Base-by-base conservation (phyloP, 352 stramenopile species). In the Phytophthora fragariae region DNA sequence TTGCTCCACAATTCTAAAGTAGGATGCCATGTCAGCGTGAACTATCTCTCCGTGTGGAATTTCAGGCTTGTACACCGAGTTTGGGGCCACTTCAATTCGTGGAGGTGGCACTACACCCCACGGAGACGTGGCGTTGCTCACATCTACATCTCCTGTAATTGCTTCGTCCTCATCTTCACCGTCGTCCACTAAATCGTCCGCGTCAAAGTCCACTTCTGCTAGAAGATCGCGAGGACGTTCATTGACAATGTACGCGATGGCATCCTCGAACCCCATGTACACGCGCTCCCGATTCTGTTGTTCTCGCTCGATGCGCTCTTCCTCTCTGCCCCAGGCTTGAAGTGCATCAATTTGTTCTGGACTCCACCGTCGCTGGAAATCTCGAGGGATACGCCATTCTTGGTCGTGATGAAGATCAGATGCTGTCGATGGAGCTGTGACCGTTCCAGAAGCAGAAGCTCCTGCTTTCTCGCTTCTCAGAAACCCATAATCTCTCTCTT, bases 201-300 rank as follows among this genome's bases (percentile, higher is more conserved):
- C 73, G 33, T 89, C 75, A 19, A 93, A 77, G 17, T 90, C 82
- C 12, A 86, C 77, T 63, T 93, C 86, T 33, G 88, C 79, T 0
- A 86, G 47, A 21, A 81, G 66, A 41, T 76, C 75, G 9, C 84
- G 76, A 44, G 86, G 79, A 3, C 85, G 86, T 9, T 91, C 87
- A 49, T 93, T 92, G 24, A 94, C 77, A 41, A 93, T 86, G 54
- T 90, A 89, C 15, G 82, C 85, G 29, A 89, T 91, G 5, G 81
- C 80, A 50, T 95, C 86, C 63, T 95, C 89, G 58, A 92, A 95
- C 5, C 60, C 84, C 84, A 96, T 91, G 50, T 82, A 83, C 17
- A 85, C 72, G 0, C 77, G 67, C 50, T 94, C 85, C 17, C 76
- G 76, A 3, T 80, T 56, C 52, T 94, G 80, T 27, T 78, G 71